Evolutionary conservation across 495 filamentous ascomycete species (phyloP).

Genomic region (Hyaloscypha hepaticicola): DNA sequence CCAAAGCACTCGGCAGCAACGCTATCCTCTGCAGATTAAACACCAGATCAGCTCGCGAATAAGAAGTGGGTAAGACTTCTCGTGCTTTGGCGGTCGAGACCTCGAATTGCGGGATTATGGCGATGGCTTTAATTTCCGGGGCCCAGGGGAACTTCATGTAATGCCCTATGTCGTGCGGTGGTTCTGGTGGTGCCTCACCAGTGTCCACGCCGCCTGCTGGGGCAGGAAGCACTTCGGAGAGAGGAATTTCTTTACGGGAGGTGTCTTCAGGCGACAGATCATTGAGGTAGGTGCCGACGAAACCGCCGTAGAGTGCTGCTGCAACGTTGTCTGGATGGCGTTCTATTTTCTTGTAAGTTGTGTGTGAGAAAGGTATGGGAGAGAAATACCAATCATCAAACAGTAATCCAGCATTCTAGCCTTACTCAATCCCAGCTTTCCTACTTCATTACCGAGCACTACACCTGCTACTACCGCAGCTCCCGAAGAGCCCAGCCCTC

Average conservation of each 20-base stretch:
- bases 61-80: constrained; percentile 72
- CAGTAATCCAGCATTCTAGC: constrained; percentile 90
- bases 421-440: constrained; percentile 72
- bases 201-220: constrained; percentile 88
- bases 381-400: constrained; percentile 73
- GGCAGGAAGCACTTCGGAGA: constrained; percentile 86
- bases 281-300: constrained; percentile 92
- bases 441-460: constrained; percentile 85
- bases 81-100: constrained; percentile 87
- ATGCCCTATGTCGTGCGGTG: constrained; percentile 87
- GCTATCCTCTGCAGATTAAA: constrained; percentile 95
- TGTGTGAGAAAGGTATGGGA: neutral
- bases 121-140: constrained; percentile 88
- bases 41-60: constrained; percentile 75
- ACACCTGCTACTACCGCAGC: constrained; percentile 95
- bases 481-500: constrained; percentile 88
- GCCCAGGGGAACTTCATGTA: constrained; percentile 92
- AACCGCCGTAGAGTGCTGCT: constrained; percentile 92
- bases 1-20: constrained; percentile 80
- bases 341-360: constrained; percentile 49
- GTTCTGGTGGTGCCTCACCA: constrained; percentile 76
- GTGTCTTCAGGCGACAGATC: constrained; percentile 83
- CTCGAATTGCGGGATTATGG: constrained; percentile 92
- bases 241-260: constrained; percentile 86
- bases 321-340: constrained; percentile 97